phyloP scores from a whole-genome alignment of 2,329 filamentous ascomycete genomes.

The Aschersonia sp. region DNA sequence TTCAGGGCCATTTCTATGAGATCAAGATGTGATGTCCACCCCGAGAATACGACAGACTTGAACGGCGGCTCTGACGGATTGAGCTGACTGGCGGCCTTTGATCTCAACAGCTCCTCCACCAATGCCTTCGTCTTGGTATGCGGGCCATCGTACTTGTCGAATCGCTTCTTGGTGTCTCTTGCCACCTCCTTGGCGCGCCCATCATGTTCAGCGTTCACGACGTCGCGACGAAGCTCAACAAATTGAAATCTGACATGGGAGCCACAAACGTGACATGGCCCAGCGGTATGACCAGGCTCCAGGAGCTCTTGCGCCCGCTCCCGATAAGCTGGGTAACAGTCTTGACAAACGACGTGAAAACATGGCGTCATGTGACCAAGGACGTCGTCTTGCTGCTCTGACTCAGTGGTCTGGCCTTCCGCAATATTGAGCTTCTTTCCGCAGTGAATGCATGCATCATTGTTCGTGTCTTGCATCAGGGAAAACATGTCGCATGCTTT shows the following conservation, averaged over 20 bases:
- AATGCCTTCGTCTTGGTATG: constrained; percentile 86
- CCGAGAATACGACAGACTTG: constrained; percentile 90
- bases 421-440: constrained; percentile 44
- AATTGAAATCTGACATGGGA: constrained; percentile 47
- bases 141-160: constrained; percentile 65
- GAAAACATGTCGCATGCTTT: constrained; percentile 78
- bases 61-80: constrained; percentile 56
- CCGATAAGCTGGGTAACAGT: constrained; percentile 51
- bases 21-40: constrained; percentile 92
- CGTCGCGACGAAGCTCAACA: constrained; percentile 53
- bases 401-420: constrained; percentile 40
- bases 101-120: constrained; percentile 55
- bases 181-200: constrained; percentile 25
- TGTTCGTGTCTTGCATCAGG: constrained; percentile 69
- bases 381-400: constrained; percentile 46
- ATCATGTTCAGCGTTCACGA: constrained; percentile 41
- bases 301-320: constrained; percentile 30
- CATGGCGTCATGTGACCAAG: constrained; percentile 76
- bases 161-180: constrained; percentile 29
- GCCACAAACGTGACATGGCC: constrained; percentile 56
- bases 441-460: constrained; percentile 61
- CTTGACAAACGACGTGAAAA: constrained; percentile 69
- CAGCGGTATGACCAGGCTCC: constrained; percentile 21
- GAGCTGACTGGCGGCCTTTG: constrained; percentile 45
- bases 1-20: constrained; percentile 74